These are phyloP conservation scores for Chlorencoelia australis DNA, from an alignment of 2,329 filamentous ascomycete genomes.

Conservation along the genomic window DNA sequence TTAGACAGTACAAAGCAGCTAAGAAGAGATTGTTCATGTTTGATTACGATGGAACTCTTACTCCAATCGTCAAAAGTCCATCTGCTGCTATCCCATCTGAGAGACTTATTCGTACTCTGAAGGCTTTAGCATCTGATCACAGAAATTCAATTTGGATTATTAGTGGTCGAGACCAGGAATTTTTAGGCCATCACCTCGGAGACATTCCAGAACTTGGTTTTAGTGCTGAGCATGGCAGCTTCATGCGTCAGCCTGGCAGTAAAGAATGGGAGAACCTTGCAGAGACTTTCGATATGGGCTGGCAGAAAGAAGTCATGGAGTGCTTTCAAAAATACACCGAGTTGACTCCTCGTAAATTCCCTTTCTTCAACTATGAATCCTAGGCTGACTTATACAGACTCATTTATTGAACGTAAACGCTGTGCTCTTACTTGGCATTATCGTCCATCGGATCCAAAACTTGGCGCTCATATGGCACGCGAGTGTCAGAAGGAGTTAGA, in stretches of 20 bases:
- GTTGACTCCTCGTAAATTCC: constrained; percentile 59
- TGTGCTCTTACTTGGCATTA: constrained; percentile 98
- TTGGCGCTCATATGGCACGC: constrained; percentile 66
- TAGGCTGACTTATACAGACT: constrained; percentile 41
- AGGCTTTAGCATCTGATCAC: constrained; percentile 67
- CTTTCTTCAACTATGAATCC: neutral
- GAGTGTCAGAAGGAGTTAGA: constrained; percentile 79
- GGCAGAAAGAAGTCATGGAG: constrained; percentile 77
- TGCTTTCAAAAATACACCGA: constrained; percentile 86
- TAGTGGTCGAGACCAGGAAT: constrained; percentile 85
- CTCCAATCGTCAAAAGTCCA: constrained; percentile 88
- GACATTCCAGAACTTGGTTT: constrained; percentile 84
- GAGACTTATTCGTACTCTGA: constrained; percentile 69
- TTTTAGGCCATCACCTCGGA: constrained; percentile 85
- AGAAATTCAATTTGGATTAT: constrained; percentile 97
- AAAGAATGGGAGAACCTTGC: constrained; percentile 83
- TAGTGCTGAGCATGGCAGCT: constrained; percentile 93
- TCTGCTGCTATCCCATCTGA: constrained; percentile 81
- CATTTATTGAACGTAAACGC: constrained; percentile 88
- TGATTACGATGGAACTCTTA: constrained; percentile 95
- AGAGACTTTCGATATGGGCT: constrained; percentile 79
- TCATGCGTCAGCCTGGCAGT: constrained; percentile 71
- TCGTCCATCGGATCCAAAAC: constrained; percentile 78
- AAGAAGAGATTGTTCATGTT: constrained; percentile 91
- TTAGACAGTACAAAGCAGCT: constrained; percentile 64